Conservation (phyloP, 148 eudicot species). For the Tetragonia tetragonoides region DNA sequence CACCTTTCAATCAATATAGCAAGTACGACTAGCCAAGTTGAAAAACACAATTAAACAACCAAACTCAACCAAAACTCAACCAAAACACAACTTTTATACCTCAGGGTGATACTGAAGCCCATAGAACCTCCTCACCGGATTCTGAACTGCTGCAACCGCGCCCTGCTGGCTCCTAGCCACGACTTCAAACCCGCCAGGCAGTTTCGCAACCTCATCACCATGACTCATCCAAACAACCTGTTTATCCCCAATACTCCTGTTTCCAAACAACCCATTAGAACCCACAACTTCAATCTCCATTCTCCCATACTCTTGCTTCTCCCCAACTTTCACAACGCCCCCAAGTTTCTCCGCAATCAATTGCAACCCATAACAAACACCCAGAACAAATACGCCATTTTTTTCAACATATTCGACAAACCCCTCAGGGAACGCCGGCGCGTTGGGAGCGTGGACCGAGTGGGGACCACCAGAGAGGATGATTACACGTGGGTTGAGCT, state of each 20-base stretch:
- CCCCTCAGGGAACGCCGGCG: conserved; percentile 74
- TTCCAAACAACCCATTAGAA: conserved; percentile 53
- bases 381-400: conserved; percentile 65
- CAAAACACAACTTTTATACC: conserved; percentile 35
- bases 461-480: conserved; percentile 98
- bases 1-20: background rate
- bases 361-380: conserved; percentile 89
- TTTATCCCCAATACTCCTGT: conserved; percentile 50
- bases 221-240: conserved; percentile 99
- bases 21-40: background rate
- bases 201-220: conserved; percentile 74
- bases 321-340: conserved; percentile 66
- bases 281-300: conserved; percentile 77
- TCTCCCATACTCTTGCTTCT: conserved; percentile 90
- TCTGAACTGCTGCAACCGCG: conserved; percentile 79
- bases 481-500: conserved; percentile 67
- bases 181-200: conserved; percentile 85
- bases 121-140: conserved; percentile 53
- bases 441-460: conserved; percentile 74
- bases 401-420: conserved; percentile 66
- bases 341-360: conserved; percentile 75
- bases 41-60: background rate
- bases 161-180: conserved; percentile 82
- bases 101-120: conserved; percentile 98
- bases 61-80: background rate